Conservation (phyloP, 139 green algal genomes). For the Chlorella sp. region DNA sequence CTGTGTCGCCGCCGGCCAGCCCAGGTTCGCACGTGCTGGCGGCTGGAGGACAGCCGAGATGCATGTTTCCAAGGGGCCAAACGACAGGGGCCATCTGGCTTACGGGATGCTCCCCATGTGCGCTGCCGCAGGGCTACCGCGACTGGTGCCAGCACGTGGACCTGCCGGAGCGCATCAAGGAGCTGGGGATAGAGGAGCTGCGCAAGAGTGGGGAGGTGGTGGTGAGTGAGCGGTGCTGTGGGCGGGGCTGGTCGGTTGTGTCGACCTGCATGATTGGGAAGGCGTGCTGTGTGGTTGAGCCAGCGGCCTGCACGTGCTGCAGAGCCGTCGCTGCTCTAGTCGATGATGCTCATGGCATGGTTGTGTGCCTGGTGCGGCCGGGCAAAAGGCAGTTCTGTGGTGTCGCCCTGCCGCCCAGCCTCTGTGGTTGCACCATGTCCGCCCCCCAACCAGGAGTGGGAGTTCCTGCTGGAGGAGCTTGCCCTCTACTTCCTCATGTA, state of each 20-base stretch:
- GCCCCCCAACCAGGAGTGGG: constrained; percentile 39
- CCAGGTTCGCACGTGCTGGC: no score
- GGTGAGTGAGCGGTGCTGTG: not conserved
- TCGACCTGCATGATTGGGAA: no score
- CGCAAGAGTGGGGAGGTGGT: constrained; percentile 9
- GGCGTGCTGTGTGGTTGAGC: not conserved
- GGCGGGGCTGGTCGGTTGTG: not conserved
- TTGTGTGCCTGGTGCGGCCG: no score
- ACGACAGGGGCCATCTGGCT: not conserved
- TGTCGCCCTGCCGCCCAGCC: no score
- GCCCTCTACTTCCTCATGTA: constrained; percentile 88
- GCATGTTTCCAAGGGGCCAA: not conserved
- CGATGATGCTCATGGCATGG: no score
- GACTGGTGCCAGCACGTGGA: constrained; percentile 57
- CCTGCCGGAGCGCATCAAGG: constrained; percentile 22
- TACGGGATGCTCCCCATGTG: not conserved
- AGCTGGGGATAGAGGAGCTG: constrained; percentile 28
- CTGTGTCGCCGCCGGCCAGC: no score
- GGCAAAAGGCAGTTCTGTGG: no score
- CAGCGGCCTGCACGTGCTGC: no score
- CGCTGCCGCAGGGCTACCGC: constrained; percentile 32
- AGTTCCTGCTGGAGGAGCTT: constrained; percentile 66
- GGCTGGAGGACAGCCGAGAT: not conserved
- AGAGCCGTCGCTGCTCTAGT: no score
- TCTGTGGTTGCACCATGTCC: not conserved